Percentiles rank a stretch among this genome's conserved stretches.
phyloP scores from a whole-genome alignment of 2,329 filamentous ascomycete species.

The Ceratocystis albifundus region DNA sequence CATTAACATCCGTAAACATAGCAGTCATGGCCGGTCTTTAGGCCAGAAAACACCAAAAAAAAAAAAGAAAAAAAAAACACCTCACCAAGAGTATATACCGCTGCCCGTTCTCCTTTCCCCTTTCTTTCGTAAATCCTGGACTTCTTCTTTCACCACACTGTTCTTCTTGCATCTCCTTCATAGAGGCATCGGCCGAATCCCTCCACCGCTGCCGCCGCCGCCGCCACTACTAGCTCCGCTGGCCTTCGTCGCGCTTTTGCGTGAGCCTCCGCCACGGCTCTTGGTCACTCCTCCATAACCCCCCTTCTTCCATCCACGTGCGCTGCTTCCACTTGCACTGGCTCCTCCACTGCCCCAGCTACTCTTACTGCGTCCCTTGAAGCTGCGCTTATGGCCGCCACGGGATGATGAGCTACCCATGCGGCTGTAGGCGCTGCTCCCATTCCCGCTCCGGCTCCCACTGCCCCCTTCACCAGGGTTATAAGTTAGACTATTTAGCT shows the following conservation, averaged over 20 bases:
- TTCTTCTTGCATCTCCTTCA: background rate
- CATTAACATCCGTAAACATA: no score
- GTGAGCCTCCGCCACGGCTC: background rate
- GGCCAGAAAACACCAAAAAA: no score
- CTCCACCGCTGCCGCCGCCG: constrained; percentile 11
- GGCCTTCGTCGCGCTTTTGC: constrained; percentile 23
- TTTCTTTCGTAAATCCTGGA: no score
- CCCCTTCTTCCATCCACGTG: no score
- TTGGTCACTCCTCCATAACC: background rate
- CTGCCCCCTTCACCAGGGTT: constrained; percentile 8
- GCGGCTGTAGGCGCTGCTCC: background rate
- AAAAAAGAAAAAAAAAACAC: no score
- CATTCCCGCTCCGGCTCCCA: background rate
- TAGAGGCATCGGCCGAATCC: constrained; percentile 22
- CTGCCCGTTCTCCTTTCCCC: no score
- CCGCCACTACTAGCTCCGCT: constrained; percentile 2
- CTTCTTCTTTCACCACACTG: no score
- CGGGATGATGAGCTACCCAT: background rate
- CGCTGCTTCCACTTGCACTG: background rate
- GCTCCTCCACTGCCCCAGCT: constrained; percentile 10
- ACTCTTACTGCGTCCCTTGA: background rate
- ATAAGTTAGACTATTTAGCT: constrained; percentile 13
- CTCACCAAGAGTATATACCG: no score
- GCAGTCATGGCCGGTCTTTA: no score
- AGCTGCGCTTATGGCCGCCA: background rate